Percentiles rank a stretch among this genome's conserved stretches.
phyloP scores from a whole-genome alignment of 441 rosid species.

The Jatropha multifida region DNA sequence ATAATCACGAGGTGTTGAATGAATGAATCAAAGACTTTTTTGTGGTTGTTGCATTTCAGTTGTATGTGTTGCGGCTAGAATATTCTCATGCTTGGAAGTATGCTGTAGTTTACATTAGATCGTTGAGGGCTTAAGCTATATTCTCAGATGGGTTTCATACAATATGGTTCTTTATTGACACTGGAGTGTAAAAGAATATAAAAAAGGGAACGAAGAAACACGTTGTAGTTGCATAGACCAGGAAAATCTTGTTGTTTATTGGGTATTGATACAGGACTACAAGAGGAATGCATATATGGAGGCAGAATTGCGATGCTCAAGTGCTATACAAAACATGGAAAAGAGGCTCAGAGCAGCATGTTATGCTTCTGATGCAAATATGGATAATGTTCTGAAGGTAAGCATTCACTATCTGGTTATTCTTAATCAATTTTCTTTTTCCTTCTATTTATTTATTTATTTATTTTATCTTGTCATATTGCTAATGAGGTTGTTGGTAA shows the following conservation, averaged over 20 bases:
- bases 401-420: conserved; percentile 7
- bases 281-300: conserved; percentile 83
- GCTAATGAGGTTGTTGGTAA: neutral
- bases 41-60: neutral
- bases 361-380: conserved; percentile 73
- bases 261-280: conserved; percentile 57
- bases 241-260: neutral
- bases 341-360: conserved; percentile 94
- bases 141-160: neutral
- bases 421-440: neutral
- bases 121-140: neutral
- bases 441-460: neutral
- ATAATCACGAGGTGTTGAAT: neutral
- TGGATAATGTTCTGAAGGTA: conserved; percentile 87
- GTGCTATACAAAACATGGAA: conserved; percentile 80
- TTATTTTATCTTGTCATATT: neutral
- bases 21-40: neutral
- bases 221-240: neutral
- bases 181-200: neutral
- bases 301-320: conserved; percentile 81
- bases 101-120: neutral
- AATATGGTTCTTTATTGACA: neutral
- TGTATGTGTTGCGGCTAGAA: neutral
- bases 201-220: neutral
- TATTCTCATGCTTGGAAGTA: neutral